Conservation (phyloP, 768 basidiomycete genomes). For the Hygrocybe coccinea region DNA sequence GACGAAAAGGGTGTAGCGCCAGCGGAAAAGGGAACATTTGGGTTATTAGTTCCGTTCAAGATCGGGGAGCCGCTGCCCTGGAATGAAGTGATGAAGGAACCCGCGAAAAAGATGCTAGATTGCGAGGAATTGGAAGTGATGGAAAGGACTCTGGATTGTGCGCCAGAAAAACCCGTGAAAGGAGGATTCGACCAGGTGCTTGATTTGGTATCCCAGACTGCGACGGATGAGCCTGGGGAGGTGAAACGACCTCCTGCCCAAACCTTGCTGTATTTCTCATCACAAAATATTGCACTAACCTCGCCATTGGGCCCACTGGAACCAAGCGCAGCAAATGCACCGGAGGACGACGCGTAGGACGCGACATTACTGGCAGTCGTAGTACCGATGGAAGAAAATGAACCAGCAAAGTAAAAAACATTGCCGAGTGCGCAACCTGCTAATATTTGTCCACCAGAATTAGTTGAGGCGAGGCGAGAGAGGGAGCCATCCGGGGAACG, state of each 20-base stretch:
- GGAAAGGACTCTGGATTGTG: slow-evolving; percentile 60
- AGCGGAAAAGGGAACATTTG: slow-evolving; percentile 76
- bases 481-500: slow-evolving; percentile 64
- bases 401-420: slow-evolving; percentile 76
- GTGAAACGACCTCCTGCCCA: slow-evolving; percentile 80
- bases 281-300: slow-evolving; percentile 75
- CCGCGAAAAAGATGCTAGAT: slow-evolving; percentile 78
- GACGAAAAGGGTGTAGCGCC: slow-evolving; percentile 85
- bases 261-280: slow-evolving; percentile 54
- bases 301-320: slow-evolving; percentile 68
- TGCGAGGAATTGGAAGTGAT: slow-evolving; percentile 72
- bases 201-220: slow-evolving; percentile 61
- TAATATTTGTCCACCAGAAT: slow-evolving; percentile 69
- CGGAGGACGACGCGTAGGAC: slow-evolving; percentile 60
- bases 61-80: slow-evolving; percentile 42
- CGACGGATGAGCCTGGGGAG: slow-evolving; percentile 61
- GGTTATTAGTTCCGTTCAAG: slow-evolving; percentile 69
- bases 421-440: slow-evolving; percentile 68
- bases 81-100: slow-evolving; percentile 79
- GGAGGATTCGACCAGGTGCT: slow-evolving; percentile 71
- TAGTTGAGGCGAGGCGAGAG: slow-evolving; percentile 68
- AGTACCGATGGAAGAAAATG: slow-evolving; percentile 67
- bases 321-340: slow-evolving; percentile 57
- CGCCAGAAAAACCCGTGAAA: slow-evolving; percentile 78
- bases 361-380: slow-evolving; percentile 66